Conservation (phyloP, 2,329 filamentous ascomycete species). For the Myrmaecium sp. region DNA sequence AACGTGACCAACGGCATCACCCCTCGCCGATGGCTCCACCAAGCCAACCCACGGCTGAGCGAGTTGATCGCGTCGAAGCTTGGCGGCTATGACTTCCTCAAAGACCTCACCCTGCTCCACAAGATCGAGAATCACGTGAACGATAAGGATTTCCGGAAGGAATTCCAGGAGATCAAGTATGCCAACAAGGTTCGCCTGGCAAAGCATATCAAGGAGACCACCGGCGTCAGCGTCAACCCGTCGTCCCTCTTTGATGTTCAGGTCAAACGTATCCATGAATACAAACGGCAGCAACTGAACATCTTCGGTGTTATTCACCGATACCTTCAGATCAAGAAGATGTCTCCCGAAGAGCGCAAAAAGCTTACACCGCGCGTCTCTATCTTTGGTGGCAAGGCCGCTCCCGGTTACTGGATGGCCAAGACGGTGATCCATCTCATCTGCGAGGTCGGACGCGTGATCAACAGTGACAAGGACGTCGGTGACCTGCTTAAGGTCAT, state of each 20-base stretch:
- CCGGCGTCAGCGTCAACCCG: constrained; percentile 70
- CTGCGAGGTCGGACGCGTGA: constrained; percentile 75
- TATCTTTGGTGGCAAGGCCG: constrained; percentile 95
- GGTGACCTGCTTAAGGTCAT: constrained; percentile 93
- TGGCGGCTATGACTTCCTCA: constrained; percentile 70
- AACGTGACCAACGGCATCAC: constrained; percentile 99
- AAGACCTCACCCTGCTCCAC: constrained; percentile 73
- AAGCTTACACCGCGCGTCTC: constrained; percentile 77
- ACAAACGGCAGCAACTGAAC: constrained; percentile 97
- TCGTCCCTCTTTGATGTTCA: constrained; percentile 86
- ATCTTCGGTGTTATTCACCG: constrained; percentile 96
- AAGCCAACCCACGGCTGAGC: constrained; percentile 85
- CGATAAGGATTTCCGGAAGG: constrained; percentile 78
- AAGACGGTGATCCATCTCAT: constrained; percentile 97
- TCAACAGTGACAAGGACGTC: constrained; percentile 85
- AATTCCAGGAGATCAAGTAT: constrained; percentile 94
- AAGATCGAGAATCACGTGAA: constrained; percentile 71
- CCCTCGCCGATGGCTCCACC: constrained; percentile 87
- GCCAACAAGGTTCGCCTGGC: constrained; percentile 89
- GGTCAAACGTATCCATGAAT: constrained; percentile 97
- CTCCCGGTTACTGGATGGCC: constrained; percentile 99
- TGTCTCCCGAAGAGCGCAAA: constrained; percentile 70
- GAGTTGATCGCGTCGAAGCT: constrained; percentile 83
- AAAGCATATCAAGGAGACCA: constrained; percentile 73
- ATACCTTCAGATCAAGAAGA: constrained; percentile 74